These are phyloP conservation scores for Marchantia paleacea DNA, from an alignment of 225 moss, liverwort and hornwort genomes.

Conservation along the genomic window DNA sequence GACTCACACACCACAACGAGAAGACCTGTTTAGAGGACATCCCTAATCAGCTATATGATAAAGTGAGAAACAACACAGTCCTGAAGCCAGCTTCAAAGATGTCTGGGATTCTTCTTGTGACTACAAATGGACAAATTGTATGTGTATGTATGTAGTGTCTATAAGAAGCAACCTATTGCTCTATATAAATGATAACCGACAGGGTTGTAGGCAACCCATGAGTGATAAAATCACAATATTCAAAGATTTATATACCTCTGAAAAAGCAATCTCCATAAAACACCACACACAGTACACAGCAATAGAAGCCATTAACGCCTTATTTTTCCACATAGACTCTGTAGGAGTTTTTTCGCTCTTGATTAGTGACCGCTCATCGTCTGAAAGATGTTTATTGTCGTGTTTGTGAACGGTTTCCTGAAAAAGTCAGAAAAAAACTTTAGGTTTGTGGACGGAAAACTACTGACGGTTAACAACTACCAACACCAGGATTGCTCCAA, in stretches of 20 bases:
- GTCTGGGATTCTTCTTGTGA: too few species aligned
- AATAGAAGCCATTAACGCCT: constrained; percentile 27
- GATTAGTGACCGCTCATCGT: not conserved
- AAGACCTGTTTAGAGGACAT: constrained; percentile 14
- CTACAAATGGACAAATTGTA: too few species aligned
- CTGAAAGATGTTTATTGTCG: not conserved
- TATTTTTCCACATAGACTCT: constrained; percentile 8
- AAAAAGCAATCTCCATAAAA: constrained; percentile 26
- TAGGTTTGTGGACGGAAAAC: not conserved
- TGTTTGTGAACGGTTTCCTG: constrained; percentile 35
- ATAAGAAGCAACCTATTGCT: not conserved
- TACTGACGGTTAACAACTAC: too few species aligned
- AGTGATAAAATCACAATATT: too few species aligned
- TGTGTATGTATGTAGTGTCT: too few species aligned
- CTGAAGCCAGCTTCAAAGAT: too few species aligned
- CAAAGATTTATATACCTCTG: constrained; percentile 18
- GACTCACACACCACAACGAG: constrained; percentile 43
- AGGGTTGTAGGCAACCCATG: too few species aligned
- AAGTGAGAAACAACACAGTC: too few species aligned
- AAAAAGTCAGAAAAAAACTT: not conserved
- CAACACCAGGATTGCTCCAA: too few species aligned
- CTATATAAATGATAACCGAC: too few species aligned
- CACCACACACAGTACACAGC: constrained; percentile 33
- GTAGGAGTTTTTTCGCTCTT: not conserved
- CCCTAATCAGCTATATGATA: too few species aligned